Base-by-base conservation (phyloP, 306 rosid genomes). In the Potentilla sterilis region DNA sequence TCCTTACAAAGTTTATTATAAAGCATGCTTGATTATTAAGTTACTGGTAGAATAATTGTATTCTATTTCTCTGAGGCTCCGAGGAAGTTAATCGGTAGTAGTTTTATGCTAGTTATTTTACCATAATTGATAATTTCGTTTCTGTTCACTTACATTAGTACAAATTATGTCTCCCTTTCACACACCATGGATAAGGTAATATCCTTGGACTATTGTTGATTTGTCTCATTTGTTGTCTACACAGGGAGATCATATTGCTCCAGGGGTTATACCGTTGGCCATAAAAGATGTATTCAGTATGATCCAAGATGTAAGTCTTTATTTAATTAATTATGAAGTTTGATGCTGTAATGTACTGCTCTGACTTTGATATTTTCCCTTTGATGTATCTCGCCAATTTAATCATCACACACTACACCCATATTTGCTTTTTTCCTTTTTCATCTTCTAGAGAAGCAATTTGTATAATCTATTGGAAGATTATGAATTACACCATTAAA, bases 281-380 rank as follows among this genome's bases (percentile, higher is more conserved):
- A 96, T 96, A 85, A 96, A 96, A 83, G 99, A 96, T 77, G 99
- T 96, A 76, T 96, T 96, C 85, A 88, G 96, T 85, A 96, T 92
- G 69, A 92, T 96, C 70, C 99, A 96, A 87, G 99, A 96, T 87
- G 99, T 96, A 86, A 89, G 97, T 73, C 67, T 75, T 79, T 79
- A 75, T 76, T 74, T 37, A 65, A 9, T 65, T 64, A 14, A 2
- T 54, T 9, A 21, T 21, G 34, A 15, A 15, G 4, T 21, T 19
- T 16, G 9, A 74, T 73, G 6, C 11, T 51, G 19, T 48, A n/a
- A 48, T 49, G 40, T 59, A 49, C 11, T 10, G 12, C 13, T 57
- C 44, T 76, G 6, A 41, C 12, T 38, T 75, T 65, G 35, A 48
- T 19, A 16, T 41, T 7, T 52, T 32, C 7, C 41, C 28, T 42